phyloP scores from a whole-genome alignment of 108 stramenopile genomes.

The Seminavis robusta region DNA sequence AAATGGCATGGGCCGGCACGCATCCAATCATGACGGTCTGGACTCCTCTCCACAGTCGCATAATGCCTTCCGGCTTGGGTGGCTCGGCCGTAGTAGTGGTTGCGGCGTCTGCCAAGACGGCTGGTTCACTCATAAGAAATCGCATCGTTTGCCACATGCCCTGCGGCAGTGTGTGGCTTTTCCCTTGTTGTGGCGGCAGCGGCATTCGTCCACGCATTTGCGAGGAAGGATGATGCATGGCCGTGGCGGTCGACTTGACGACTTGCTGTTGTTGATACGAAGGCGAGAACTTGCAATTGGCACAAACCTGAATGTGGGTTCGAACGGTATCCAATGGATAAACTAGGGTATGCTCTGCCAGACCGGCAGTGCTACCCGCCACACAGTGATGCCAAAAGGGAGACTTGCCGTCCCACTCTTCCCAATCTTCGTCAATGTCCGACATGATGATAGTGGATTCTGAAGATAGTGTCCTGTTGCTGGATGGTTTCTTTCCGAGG shows the following conservation, averaged over 20 bases:
- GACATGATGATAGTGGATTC: too few species aligned
- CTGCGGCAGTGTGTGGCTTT: constrained; percentile 5
- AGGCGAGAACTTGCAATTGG: constrained; percentile 26
- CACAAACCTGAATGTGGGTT: constrained; percentile 92
- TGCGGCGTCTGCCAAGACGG: constrained; percentile 5
- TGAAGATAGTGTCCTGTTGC: too few species aligned
- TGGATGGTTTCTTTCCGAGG: too few species aligned
- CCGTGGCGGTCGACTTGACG: not conserved
- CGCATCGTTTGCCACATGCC: constrained; percentile 50
- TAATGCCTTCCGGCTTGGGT: constrained; percentile 24
- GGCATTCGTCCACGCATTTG: not conserved
- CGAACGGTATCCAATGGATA: constrained; percentile 97
- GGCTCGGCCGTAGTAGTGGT: constrained; percentile 4
- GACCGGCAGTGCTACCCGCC: constrained; percentile 94
- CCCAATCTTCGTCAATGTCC: constrained; percentile 88
- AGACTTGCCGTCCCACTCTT: constrained; percentile 93
- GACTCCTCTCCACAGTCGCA: constrained; percentile 94
- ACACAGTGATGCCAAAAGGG: constrained; percentile 92
- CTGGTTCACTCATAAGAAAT: constrained; percentile 32
- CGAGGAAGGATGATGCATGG: not conserved
- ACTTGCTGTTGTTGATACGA: not conserved
- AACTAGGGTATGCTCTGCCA: constrained; percentile 90
- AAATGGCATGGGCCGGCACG: constrained; percentile 97
- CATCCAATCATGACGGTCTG: constrained; percentile 94
- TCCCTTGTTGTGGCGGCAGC: constrained; percentile 2